A percentile compares a stretch with the other conserved stretches of the same genome.
Evolutionary conservation across 23 red algal species (phyloP).

Genomic region (Gracilariopsis chorda): DNA sequence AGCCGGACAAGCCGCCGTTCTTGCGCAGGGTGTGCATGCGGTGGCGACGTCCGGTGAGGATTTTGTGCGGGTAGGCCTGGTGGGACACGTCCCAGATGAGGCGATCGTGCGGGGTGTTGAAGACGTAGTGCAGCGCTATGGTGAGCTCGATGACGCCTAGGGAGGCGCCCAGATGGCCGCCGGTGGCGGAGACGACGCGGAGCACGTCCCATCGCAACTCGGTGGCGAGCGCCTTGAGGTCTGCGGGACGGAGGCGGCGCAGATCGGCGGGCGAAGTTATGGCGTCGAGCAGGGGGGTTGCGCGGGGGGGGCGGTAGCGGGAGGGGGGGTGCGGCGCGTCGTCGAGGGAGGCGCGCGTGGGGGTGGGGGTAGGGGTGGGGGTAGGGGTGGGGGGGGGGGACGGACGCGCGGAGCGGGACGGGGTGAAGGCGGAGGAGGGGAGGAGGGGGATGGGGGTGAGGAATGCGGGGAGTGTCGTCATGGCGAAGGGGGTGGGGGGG

Average conservation of each 20-base stretch:
- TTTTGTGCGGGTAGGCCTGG: conserved; percentile 99
- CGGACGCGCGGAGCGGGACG: neutral
- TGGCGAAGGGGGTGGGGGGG: neutral
- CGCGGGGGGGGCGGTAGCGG: conserved; percentile 30
- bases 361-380: neutral
- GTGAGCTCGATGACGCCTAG: conserved; percentile 97
- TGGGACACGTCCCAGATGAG: conserved; percentile 98
- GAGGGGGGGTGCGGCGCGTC: neutral
- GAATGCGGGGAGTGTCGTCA: neutral
- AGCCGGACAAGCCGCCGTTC: conserved; percentile 85
- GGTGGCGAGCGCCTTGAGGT: conserved; percentile 68
- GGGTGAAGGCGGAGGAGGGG: neutral
- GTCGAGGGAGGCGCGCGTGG: neutral
- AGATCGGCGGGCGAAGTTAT: conserved; percentile 63
- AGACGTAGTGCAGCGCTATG: conserved; percentile 92
- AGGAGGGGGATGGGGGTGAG: neutral
- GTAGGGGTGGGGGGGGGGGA: neutral
- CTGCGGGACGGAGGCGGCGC: conserved; percentile 40
- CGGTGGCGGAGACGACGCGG: conserved; percentile 78
- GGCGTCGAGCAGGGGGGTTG: conserved; percentile 84
- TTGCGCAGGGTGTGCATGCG: conserved; percentile 90
- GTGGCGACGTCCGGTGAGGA: conserved; percentile 90
- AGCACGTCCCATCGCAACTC: conserved; percentile 95
- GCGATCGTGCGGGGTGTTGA: conserved; percentile 90
- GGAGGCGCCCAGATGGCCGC: conserved; percentile 93